Evolutionary conservation across 73 alveolate species (phyloP).

Genomic region (Paramecium caudatum): DNA sequence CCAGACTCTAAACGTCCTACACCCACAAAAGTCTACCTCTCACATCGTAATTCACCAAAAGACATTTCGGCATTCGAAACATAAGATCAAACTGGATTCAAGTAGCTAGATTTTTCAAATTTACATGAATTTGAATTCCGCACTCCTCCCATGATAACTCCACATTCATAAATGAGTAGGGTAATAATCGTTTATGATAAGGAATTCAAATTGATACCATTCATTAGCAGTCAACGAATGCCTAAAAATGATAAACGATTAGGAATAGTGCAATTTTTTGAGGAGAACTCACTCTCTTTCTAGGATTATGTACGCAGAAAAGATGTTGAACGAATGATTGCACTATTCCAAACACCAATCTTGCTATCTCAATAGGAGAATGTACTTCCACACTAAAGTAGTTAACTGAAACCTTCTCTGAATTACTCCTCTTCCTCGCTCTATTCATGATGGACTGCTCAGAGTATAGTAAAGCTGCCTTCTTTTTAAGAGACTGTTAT

Average conservation of each 20-base stretch:
- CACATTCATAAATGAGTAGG: slow-evolving; percentile 33
- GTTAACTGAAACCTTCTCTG: slow-evolving; percentile 36
- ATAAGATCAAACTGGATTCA: not conserved
- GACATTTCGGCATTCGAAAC: slow-evolving; percentile 35
- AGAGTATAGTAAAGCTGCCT: slow-evolving; percentile 13
- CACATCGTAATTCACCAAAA: slow-evolving; percentile 2
- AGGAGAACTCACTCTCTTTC: not conserved
- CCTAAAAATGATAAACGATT: not conserved
- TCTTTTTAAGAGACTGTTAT: not conserved
- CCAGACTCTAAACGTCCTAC: not conserved
- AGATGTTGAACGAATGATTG: slow-evolving; percentile 5
- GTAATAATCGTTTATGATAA: not conserved
- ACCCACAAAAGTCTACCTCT: not conserved
- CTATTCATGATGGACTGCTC: not conserved
- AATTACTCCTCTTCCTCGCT: not conserved
- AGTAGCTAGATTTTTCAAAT: not conserved
- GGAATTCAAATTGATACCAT: not conserved
- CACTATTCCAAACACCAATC: not conserved
- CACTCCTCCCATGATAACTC: slow-evolving; percentile 33
- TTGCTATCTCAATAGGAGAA: not conserved
- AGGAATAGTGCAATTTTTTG: not conserved
- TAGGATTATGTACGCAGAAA: not conserved
- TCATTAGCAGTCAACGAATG: not conserved
- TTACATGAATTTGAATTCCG: slow-evolving; percentile 17
- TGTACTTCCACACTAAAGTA: not conserved